These are phyloP conservation scores for Cadophora sp. DNA, from an alignment of 2,329 filamentous ascomycete genomes.

Conservation along the genomic window DNA sequence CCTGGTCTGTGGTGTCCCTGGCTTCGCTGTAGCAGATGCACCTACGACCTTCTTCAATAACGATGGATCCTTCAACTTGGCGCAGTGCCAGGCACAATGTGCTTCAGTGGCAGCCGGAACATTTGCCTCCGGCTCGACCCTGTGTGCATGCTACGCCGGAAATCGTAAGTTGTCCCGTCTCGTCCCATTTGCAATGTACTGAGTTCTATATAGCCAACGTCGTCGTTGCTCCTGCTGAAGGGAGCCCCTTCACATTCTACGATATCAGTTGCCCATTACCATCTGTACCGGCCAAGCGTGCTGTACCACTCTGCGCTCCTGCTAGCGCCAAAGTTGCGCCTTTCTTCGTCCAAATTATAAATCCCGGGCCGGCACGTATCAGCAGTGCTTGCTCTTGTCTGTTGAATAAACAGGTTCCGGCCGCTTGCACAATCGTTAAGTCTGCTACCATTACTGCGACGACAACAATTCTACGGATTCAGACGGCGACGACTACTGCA, in stretches of 20 bases:
- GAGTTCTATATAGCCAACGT: not conserved
- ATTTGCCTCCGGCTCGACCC: not conserved
- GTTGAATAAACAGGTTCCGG: not conserved
- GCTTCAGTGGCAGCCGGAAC: not conserved
- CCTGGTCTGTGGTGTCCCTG: not conserved
- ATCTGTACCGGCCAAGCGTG: not conserved
- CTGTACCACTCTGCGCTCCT: not conserved
- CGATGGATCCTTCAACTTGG: not conserved
- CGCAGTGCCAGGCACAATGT: conserved; percentile 4
- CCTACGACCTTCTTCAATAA: conserved; percentile 1
- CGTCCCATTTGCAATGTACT: not conserved
- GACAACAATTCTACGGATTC: not conserved
- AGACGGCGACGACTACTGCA: not conserved
- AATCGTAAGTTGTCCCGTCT: not conserved
- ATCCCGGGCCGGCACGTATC: not conserved
- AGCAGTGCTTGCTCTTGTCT: conserved; percentile 3
- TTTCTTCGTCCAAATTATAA: not conserved
- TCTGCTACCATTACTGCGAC: not conserved
- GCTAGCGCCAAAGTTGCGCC: not conserved
- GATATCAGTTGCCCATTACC: not conserved
- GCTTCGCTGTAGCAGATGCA: not conserved
- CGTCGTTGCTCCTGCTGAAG: not conserved
- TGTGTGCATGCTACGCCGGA: not conserved
- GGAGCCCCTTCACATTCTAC: not conserved
- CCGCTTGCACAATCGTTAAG: not conserved